Evolutionary conservation across 257 asterid species (phyloP).

Genomic region (Striga asiatica): DNA sequence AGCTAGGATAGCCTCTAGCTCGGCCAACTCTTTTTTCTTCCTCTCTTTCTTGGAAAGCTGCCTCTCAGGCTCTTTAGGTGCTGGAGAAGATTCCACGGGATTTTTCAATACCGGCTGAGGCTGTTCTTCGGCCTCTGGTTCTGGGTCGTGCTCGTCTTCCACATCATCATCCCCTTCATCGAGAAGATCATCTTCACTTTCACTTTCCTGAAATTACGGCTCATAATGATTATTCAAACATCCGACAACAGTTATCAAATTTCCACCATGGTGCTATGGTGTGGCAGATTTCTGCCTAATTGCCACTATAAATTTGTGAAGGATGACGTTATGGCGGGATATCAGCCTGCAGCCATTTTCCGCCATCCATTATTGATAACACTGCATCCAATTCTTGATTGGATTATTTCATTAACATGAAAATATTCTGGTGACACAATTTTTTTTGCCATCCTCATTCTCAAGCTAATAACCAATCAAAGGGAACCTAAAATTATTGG

Average conservation of each 20-base stretch:
- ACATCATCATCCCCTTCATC: slow-evolving; percentile 57
- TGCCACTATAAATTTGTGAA: too few relatives aligned
- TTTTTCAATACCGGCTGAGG: slow-evolving; percentile 31
- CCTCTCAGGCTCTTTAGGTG: slow-evolving; percentile 72
- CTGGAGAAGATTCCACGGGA: slow-evolving; percentile 36
- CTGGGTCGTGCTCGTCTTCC: slow-evolving; percentile 69
- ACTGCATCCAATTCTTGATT: too few relatives aligned
- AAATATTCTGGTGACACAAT: too few relatives aligned
- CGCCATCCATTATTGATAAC: too few relatives aligned
- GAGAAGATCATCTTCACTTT: slow-evolving; percentile 56
- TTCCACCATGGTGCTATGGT: too few relatives aligned
- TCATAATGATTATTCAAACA: too few relatives aligned
- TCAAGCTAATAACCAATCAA: background rate
- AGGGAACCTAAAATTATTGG: background rate
- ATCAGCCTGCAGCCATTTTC: too few relatives aligned
- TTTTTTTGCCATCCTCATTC: too few relatives aligned
- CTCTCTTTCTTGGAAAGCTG: slow-evolving; percentile 93
- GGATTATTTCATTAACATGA: too few relatives aligned
- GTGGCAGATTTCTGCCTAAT: too few relatives aligned
- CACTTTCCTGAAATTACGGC: slow-evolving; percentile 38
- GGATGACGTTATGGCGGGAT: too few relatives aligned
- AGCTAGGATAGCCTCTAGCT: slow-evolving; percentile 84
- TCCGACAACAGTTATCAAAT: too few relatives aligned
- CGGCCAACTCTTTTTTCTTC: slow-evolving; percentile 94
- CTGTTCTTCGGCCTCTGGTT: slow-evolving; percentile 43